Conservation (phyloP, 768 basidiomycete species). For the Rhodotorula graminis region DNA sequence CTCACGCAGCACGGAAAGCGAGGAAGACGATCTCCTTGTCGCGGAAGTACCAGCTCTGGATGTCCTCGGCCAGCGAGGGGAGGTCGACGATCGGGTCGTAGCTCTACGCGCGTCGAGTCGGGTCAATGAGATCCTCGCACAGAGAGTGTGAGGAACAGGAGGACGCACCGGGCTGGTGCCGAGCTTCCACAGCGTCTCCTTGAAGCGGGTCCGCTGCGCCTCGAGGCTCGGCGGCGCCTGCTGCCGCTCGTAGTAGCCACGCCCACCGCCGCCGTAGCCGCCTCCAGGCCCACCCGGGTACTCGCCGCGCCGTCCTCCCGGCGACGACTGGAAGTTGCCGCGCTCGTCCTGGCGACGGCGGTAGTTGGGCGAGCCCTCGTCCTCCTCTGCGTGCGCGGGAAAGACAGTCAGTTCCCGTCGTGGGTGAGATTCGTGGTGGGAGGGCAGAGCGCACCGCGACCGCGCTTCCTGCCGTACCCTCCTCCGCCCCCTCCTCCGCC, state of each 20-base stretch:
- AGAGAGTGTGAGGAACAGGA: background rate
- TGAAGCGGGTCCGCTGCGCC: slow-evolving; percentile 41
- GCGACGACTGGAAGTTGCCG: slow-evolving; percentile 33
- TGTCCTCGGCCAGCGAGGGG: slow-evolving; percentile 43
- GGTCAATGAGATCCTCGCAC: background rate
- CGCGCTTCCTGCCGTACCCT: slow-evolving; percentile 10
- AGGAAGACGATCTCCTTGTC: slow-evolving; percentile 45
- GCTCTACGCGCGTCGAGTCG: slow-evolving; percentile 38
- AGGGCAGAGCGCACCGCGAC: background rate
- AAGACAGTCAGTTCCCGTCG: background rate
- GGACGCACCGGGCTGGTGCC: slow-evolving; percentile 41
- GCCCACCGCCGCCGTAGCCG: slow-evolving; percentile 1
- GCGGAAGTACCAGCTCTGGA: slow-evolving; percentile 45
- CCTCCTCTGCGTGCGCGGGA: slow-evolving; percentile 35
- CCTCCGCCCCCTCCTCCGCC: background rate
- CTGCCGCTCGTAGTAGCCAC: background rate
- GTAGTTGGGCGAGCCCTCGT: slow-evolving; percentile 19
- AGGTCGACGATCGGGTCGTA: slow-evolving; percentile 48
- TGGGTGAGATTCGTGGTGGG: too few species aligned
- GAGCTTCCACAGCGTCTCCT: slow-evolving; percentile 45
- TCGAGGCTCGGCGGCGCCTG: slow-evolving; percentile 31
- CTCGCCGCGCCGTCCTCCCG: slow-evolving; percentile 28
- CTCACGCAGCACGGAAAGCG: slow-evolving; percentile 48
- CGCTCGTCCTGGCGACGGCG: slow-evolving; percentile 4
- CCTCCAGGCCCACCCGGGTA: slow-evolving; percentile 1